These are phyloP conservation scores for Emergomyces orientalis DNA, from an alignment of 2,329 filamentous ascomycete genomes.

Conservation along the genomic window DNA sequence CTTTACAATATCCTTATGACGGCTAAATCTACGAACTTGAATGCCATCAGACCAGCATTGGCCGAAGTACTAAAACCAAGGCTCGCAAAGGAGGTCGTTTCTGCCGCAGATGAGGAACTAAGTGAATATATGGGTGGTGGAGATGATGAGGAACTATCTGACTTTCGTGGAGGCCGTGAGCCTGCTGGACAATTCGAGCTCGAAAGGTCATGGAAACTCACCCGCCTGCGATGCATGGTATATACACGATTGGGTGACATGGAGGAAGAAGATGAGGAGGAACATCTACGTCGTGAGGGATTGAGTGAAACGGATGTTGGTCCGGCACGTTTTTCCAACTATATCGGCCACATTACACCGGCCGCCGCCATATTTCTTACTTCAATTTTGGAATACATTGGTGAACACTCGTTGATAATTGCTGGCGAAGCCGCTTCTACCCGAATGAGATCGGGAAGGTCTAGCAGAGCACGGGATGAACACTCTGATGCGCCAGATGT, in stretches of 20 bases:
- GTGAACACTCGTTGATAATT: conserved; percentile 80
- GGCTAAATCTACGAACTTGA: conserved; percentile 67
- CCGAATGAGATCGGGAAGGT: conserved; percentile 45
- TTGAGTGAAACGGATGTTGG: conserved; percentile 49
- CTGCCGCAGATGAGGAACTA: conserved; percentile 75
- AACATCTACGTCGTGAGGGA: conserved; percentile 71
- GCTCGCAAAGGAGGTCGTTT: conserved; percentile 74
- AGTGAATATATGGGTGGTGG: conserved; percentile 74
- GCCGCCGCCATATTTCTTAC: conserved; percentile 93
- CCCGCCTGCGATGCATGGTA: conserved; percentile 90
- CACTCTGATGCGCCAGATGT: conserved; percentile 38
- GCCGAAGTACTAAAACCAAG: conserved; percentile 80
- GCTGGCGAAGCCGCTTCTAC: conserved; percentile 68
- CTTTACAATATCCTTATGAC: conserved; percentile 81
- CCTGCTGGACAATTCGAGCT: conserved; percentile 65
- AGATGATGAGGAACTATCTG: conserved; percentile 61
- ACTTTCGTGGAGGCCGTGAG: conserved; percentile 44
- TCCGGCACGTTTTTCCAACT: conserved; percentile 47
- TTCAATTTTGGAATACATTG: conserved; percentile 86
- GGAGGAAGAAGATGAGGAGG: conserved; percentile 95
- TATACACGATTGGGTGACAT: conserved; percentile 93
- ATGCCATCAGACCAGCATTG: conserved; percentile 69
- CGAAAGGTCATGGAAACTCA: conserved; percentile 90
- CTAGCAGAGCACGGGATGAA: conserved; percentile 29
- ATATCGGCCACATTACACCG: conserved; percentile 65